phyloP scores from a whole-genome alignment of 768 basidiomycete genomes.

The Tylopilus sp. region DNA sequence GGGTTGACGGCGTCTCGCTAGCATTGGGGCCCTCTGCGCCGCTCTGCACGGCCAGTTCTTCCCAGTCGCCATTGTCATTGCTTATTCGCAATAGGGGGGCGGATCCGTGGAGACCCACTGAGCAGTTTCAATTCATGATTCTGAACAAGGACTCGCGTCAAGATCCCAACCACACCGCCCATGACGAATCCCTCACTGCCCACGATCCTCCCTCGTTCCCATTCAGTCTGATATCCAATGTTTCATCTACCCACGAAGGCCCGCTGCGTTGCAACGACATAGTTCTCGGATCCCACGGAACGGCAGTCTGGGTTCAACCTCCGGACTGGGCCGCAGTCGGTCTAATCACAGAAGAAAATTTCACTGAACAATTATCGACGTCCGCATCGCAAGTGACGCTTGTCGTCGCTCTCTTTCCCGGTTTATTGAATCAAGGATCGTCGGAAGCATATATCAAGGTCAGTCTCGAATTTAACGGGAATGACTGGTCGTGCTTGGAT shows the following conservation, averaged over 20 bases:
- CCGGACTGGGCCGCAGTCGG: constrained; percentile 41
- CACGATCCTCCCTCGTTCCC: constrained; percentile 42
- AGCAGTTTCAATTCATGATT: constrained; percentile 50
- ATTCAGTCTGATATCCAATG: constrained; percentile 37
- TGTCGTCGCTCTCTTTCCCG: constrained; percentile 50
- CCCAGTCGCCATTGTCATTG: constrained; percentile 37
- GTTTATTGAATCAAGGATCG: constrained; percentile 24
- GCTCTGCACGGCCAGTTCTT: not conserved
- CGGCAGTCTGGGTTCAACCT: constrained; percentile 63
- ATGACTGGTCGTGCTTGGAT: constrained; percentile 52
- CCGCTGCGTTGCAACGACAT: constrained; percentile 53
- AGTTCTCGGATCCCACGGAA: constrained; percentile 51
- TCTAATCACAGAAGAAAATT: constrained; percentile 28
- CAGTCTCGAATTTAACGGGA: constrained; percentile 31
- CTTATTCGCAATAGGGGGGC: constrained; percentile 57
- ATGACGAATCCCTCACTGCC: constrained; percentile 16
- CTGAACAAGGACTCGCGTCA: constrained; percentile 34
- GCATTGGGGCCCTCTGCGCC: constrained; percentile 12
- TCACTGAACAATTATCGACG: constrained; percentile 13
- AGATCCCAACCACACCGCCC: not conserved
- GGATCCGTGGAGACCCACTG: constrained; percentile 55
- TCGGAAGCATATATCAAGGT: constrained; percentile 26
- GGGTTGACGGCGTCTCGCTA: constrained; percentile 60
- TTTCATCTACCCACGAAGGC: constrained; percentile 41
- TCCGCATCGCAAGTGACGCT: constrained; percentile 36